Evolutionary conservation across 2,329 filamentous ascomycete genomes (phyloP).

Genomic region (Beauveria sp.): DNA sequence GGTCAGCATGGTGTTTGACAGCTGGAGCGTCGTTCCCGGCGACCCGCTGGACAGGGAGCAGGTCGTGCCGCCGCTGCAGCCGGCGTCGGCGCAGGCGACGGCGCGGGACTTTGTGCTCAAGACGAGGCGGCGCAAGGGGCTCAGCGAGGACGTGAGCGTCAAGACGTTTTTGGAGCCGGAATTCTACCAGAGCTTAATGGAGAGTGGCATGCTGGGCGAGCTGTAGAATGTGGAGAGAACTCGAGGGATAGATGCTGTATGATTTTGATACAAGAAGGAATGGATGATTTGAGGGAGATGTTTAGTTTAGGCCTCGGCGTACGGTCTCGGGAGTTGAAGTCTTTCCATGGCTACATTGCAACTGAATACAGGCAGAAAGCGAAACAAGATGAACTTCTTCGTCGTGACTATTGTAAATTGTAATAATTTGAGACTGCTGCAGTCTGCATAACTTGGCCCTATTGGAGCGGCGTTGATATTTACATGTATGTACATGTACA

Average conservation of each 20-base stretch:
- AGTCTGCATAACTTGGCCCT: neutral
- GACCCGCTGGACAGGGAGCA: conserved; percentile 88
- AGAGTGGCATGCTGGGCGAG: conserved; percentile 75
- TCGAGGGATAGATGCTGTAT: neutral
- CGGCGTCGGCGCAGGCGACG: conserved; percentile 78
- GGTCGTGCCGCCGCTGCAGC: conserved; percentile 74
- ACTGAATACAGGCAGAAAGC: neutral
- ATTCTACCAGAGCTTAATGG: conserved; percentile 78
- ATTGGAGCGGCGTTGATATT: neutral
- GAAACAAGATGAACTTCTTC: neutral
- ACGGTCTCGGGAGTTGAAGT: conserved; percentile 7
- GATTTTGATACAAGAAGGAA: conserved; percentile 10
- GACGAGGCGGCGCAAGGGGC: conserved; percentile 83
- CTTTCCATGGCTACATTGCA: neutral
- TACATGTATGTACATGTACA: neutral
- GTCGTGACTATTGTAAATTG: neutral
- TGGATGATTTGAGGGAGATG: neutral
- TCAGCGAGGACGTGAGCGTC: conserved; percentile 92
- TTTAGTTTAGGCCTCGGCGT: conserved; percentile 3
- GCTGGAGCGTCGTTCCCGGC: conserved; percentile 91
- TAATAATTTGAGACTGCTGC: neutral
- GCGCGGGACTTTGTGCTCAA: conserved; percentile 96
- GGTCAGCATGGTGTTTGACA: conserved; percentile 86
- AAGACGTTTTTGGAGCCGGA: conserved; percentile 96
- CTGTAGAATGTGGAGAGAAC: conserved; percentile 15